A percentile compares a stretch with the other conserved stretches of the same genome.
These are phyloP conservation scores for Alisma plantagoaquatica DNA, from an alignment of 106 monocot species.

Conservation along the genomic window DNA sequence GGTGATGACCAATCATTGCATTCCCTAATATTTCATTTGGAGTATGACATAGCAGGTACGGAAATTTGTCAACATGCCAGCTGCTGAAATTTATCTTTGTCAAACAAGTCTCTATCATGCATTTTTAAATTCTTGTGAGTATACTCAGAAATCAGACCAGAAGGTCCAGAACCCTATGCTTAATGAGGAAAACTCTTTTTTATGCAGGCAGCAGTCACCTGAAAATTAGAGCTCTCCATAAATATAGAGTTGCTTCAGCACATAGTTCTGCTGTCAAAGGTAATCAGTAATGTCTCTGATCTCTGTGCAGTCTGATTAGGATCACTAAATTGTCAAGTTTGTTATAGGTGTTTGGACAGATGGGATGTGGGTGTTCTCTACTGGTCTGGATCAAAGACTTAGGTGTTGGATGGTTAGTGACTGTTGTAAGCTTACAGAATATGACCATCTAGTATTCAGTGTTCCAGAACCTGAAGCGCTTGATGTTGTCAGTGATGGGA, in stretches of 20 bases:
- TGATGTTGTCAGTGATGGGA: constrained; percentile 30
- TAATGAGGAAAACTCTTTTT: constrained; percentile 13
- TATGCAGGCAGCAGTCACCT: neutral
- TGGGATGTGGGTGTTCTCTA: constrained; percentile 74
- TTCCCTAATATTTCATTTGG: constrained; percentile 34
- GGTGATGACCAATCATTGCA: constrained; percentile 94
- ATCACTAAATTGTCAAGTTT: neutral
- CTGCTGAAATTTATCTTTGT: neutral
- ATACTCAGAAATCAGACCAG: neutral
- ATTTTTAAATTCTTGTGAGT: neutral
- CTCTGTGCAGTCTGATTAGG: neutral
- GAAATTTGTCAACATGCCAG: neutral
- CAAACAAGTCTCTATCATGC: neutral
- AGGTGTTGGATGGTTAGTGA: constrained; percentile 60
- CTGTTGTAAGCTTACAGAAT: constrained; percentile 34
- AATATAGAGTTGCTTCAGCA: constrained; percentile 47
- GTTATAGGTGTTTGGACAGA: constrained; percentile 80
- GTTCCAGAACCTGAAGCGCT: constrained; percentile 94
- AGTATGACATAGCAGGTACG: constrained; percentile 1
- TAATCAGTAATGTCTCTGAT: constrained; percentile 2
- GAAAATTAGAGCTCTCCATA: constrained; percentile 25
- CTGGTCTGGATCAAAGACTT: constrained; percentile 87
- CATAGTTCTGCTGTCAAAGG: constrained; percentile 98
- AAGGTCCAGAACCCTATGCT: constrained; percentile 4
- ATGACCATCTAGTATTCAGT: constrained; percentile 57